phyloP scores from a whole-genome alignment of 257 asterid genomes.

The Thymus quinquecostatus region DNA sequence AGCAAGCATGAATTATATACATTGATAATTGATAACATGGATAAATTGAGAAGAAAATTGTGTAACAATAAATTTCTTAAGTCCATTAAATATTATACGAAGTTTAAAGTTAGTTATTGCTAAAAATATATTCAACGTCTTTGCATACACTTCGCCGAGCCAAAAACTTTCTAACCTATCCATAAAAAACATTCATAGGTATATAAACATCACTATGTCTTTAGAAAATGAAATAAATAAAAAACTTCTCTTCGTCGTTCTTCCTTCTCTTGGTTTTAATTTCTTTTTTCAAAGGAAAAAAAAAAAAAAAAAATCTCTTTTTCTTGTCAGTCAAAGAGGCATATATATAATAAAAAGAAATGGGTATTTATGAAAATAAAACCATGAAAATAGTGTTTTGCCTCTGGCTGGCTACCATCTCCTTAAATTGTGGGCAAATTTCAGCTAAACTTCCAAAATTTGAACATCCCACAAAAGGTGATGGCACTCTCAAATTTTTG shows the following conservation, averaged over 20 bases:
- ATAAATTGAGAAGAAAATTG: too few species aligned
- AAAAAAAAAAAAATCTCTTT: background rate
- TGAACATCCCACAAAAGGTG: conserved; percentile 58
- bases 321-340: conserved; percentile 42
- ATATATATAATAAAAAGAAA: conserved; percentile 25
- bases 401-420: conserved; percentile 41
- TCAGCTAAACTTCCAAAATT: conserved; percentile 53
- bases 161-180: background rate
- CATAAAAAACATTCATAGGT: background rate
- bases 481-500: conserved; percentile 64
- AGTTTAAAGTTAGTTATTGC: conserved; percentile 22
- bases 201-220: background rate
- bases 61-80: background rate
- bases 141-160: conserved; percentile 38
- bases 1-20: too few species aligned
- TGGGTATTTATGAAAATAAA: conserved; percentile 45
- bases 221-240: background rate
- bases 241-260: background rate
- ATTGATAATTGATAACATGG: too few species aligned
- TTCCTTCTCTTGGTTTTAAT: conserved; percentile 5
- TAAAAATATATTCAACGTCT: conserved; percentile 33
- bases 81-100: conserved; percentile 10
- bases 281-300: conserved; percentile 14
- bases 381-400: conserved; percentile 48
- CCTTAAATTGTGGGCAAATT: conserved; percentile 15